phyloP scores from a whole-genome alignment of 306 rosid genomes.

The Ormosia semicastrata region DNA sequence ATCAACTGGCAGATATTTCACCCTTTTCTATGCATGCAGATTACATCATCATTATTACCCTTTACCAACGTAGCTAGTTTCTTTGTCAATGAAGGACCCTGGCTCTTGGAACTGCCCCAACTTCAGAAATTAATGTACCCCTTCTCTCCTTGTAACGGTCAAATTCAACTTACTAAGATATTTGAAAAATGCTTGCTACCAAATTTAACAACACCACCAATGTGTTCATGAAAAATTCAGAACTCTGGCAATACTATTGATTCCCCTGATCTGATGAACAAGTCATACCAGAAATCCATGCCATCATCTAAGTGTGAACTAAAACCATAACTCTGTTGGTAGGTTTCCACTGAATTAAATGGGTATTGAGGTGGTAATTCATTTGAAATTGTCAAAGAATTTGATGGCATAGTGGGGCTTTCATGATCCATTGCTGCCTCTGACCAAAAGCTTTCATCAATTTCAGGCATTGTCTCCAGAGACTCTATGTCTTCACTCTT shows the following conservation, averaged over 20 bases:
- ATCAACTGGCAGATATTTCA: background rate
- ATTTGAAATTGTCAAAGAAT: conserved; percentile 22
- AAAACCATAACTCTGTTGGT: conserved; percentile 13
- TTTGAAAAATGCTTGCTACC: background rate
- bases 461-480: conserved; percentile 29
- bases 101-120: conserved; percentile 4
- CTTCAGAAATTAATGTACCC: conserved; percentile 1
- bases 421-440: conserved; percentile 33
- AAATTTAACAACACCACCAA: conserved; percentile 1
- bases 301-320: conserved; percentile 36
- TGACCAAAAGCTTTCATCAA: conserved; percentile 63
- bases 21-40: background rate
- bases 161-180: background rate
- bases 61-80: background rate
- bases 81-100: conserved; percentile 15
- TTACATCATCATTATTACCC: background rate
- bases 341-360: background rate
- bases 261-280: conserved; percentile 58
- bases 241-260: conserved; percentile 49
- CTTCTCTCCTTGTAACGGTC: conserved; percentile 1
- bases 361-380: conserved; percentile 17
- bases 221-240: conserved; percentile 8
- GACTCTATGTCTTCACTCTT: conserved; percentile 37
- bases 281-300: conserved; percentile 72
- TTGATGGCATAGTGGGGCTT: conserved; percentile 3